Base-by-base conservation (phyloP, 345 rosid genomes). In the Conringia planisiliqua region DNA sequence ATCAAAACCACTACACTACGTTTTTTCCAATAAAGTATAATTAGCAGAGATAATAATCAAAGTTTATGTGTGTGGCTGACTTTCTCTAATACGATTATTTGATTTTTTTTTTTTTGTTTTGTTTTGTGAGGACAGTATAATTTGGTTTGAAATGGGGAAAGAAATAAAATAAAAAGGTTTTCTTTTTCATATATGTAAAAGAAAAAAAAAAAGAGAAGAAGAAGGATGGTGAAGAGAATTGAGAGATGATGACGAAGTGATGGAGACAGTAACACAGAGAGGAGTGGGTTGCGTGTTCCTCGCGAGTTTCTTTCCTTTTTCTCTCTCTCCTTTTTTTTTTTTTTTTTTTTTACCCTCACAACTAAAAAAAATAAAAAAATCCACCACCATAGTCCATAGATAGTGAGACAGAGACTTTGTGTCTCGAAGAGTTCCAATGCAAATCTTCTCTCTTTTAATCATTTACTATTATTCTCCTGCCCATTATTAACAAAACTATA, bases 241-340 rank as follows among this genome's bases (percentile, higher is more conserved):
- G 78, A 74, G 38, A 74, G 78, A 66, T 65, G 72, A 66, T 57
- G 72, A 66, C 58, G 68, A 75, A 36, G 38, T 59, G 73, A 68
- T 68, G 46, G 74, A 71, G 72, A 77, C 68, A 71, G 72, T 70
- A 63, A 63, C 65, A 65, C 39, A 57, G 62, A 56, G 68, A 58
- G 56, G 76, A 64, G 20, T 64, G 62, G 68, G 80, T 77, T 77
- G 80, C 80, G 80, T 77, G 80, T 77, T 77, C 80, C 62, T 71
- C 76, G 80, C 77, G 80, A 77, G 80, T 71, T 77, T 65, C 67
- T 77, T 69, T 44, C 10, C 14, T 12, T 60, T 52, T 40, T 51
- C 13, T 46, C 35, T 51, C 18, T 50, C 62, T 39, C 69, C 4
- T 16, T 14, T 29, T 10, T 0, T 1, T 0, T 36, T n/a, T n/a